Evolutionary conservation across 2,329 filamentous ascomycete genomes (phyloP), one percentile per base, ranked within the genome.

Genomic region (Aspergillus quadrilineatus): DNA sequence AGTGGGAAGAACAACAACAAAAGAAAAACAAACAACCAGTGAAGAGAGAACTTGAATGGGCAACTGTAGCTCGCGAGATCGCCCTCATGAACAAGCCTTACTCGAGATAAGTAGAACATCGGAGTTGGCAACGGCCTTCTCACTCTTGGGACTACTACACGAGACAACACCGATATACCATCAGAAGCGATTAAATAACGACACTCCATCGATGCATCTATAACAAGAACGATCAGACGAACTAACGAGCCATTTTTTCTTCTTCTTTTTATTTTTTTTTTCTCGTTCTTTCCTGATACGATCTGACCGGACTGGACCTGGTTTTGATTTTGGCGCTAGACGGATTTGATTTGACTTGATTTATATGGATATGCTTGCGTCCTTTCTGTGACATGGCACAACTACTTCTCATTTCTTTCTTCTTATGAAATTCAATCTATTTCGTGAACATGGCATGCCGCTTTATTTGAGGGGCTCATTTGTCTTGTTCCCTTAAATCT

Each of bases 41-140:
- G 56, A 86, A 85, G 65, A 82, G 93, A 62, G 92, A 97, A 67
- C 79, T 97, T 30, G 94, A 97, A 75, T 99, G 94, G 94, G 83
- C 85, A 6, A 90, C 90, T 47, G 89, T 97, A 59, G 83, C 91
- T 6, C 83, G 92, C 63, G 93, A 97, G 75, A 92, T 99, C 63
- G 92, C 94, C 4, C 80, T 93, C 29, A 95, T 99, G 91, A 99
- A 99, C 71, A 87, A 89, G 66, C 94, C 94, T 14, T 97, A 97
- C 75, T 88, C 90, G 15, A 81, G 89, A 73, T 90, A 78, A 72
- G 39, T 63, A 58, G 51, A 30, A 8, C 26, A 26, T 44, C n/a
- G 53, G 26, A 17, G 26, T 34, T 45, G 34, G 29, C 46, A 17
- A 49, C 17, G 14, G 9, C 26, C 9, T 22, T 26, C 45, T 53